Evolutionary conservation across 371 early-diverging fungal genomes (phyloP).

Genomic region (Circinella umbellata): DNA sequence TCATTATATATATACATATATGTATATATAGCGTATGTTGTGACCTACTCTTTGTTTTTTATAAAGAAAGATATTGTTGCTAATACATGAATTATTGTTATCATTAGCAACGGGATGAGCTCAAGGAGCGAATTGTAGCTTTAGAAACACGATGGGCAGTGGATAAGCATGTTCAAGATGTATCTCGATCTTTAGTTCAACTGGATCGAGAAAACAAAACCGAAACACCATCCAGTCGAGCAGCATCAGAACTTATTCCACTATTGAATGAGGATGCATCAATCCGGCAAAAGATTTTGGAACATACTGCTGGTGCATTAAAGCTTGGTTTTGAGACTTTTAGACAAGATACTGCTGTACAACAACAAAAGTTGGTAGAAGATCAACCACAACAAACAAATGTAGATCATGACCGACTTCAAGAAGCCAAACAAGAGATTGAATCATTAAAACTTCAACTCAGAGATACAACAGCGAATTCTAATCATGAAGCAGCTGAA

Average conservation of each 20-base stretch:
- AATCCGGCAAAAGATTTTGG: conserved; percentile 67
- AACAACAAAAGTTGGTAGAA: background rate
- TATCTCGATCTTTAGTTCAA: conserved; percentile 51
- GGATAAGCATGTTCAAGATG: conserved; percentile 34
- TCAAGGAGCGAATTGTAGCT: conserved; percentile 22
- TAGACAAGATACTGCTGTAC: conserved; percentile 39
- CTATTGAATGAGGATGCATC: conserved; percentile 63
- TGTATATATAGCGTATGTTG: too few relatives aligned
- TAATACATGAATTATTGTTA: background rate
- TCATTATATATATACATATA: too few relatives aligned
- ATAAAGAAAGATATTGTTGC: too few relatives aligned
- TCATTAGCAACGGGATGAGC: conserved; percentile 22
- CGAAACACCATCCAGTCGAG: background rate
- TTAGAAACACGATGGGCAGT: conserved; percentile 26
- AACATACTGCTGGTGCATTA: conserved; percentile 72
- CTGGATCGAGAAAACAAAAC: conserved; percentile 12
- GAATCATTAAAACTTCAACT: background rate
- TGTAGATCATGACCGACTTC: background rate
- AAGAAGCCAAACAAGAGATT: background rate
- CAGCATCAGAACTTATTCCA: conserved; percentile 66
- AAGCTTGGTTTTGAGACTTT: conserved; percentile 52
- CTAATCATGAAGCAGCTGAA: background rate
- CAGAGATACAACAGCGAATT: too few relatives aligned
- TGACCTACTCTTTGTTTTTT: too few relatives aligned
- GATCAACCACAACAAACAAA: background rate